Percentiles rank a stretch among this genome's conserved stretches.
phyloP scores from a whole-genome alignment of 2,329 filamentous ascomycete genomes.

The Coniochaeta sp. region DNA sequence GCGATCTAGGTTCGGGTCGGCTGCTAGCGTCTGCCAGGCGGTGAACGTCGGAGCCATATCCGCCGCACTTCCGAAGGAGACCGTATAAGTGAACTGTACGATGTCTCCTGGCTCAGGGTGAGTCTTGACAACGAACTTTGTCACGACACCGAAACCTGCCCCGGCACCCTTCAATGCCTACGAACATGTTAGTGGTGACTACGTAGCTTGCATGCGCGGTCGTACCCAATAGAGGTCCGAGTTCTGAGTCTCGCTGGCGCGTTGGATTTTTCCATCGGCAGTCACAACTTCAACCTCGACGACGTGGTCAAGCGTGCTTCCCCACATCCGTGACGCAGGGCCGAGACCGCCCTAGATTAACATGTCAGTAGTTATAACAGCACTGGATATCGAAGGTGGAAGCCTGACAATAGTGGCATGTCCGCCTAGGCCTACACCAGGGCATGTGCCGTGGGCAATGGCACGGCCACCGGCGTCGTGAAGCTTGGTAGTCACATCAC shows the following conservation, averaged over 20 bases:
- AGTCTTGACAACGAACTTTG: conserved; percentile 48
- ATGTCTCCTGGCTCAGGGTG: conserved; percentile 46
- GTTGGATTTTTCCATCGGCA: conserved; percentile 42
- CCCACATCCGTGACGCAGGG: conserved; percentile 53
- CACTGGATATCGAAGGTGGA: not conserved
- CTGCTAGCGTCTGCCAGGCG: conserved; percentile 50
- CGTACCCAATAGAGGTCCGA: conserved; percentile 44
- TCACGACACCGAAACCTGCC: conserved; percentile 48
- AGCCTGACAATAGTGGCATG: conserved; percentile 44
- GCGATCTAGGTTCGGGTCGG: conserved; percentile 46
- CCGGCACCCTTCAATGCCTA: conserved; percentile 48
- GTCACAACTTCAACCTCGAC: conserved; percentile 48
- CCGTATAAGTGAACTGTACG: conserved; percentile 50
- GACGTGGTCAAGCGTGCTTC: conserved; percentile 46
- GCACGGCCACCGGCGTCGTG: conserved; percentile 46
- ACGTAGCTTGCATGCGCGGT: not conserved
- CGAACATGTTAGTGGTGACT: not conserved
- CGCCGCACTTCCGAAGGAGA: conserved; percentile 38
- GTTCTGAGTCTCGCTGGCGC: conserved; percentile 38
- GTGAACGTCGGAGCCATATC: conserved; percentile 42
- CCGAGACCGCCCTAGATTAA: conserved; percentile 44
- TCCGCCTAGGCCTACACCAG: conserved; percentile 50
- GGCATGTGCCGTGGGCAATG: conserved; percentile 52
- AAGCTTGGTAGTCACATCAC: conserved; percentile 41
- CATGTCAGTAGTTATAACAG: not conserved